Evolutionary conservation across 768 basidiomycete genomes (phyloP).

Genomic region (Epithele typhae): DNA sequence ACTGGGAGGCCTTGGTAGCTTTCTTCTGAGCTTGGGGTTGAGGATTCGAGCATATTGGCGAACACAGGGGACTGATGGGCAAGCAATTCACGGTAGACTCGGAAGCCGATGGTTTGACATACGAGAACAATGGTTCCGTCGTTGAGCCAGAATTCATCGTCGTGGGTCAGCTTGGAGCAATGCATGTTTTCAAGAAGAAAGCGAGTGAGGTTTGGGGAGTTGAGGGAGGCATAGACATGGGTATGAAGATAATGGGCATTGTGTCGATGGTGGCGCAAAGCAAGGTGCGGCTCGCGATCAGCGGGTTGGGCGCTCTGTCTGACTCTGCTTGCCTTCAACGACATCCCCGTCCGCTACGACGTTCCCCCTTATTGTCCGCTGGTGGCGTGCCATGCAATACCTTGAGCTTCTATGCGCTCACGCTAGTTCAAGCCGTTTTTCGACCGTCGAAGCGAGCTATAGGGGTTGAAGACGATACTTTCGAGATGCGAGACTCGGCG

Average conservation of each 20-base stretch:
- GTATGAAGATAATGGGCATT: not conserved
- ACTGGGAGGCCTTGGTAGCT: not conserved
- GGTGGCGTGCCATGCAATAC: no score
- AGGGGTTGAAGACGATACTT: no score
- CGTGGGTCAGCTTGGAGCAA: not conserved
- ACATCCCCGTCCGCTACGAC: no score
- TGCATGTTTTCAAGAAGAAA: not conserved
- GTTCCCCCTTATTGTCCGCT: no score
- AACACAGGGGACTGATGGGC: slow-evolving; percentile 21
- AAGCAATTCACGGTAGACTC: slow-evolving; percentile 22
- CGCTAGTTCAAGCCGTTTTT: no score
- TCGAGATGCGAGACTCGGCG: no score
- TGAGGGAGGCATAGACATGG: not conserved
- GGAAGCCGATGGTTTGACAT: slow-evolving; percentile 19
- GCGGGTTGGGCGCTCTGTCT: no score
- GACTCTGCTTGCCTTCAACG: no score
- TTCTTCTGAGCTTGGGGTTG: not conserved
- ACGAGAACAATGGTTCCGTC: slow-evolving; percentile 25
- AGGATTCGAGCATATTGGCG: slow-evolving; percentile 7
- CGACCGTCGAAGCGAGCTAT: no score
- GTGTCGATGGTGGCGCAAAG: not conserved
- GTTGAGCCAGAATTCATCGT: slow-evolving; percentile 21
- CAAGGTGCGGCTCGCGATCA: no score
- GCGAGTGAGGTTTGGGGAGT: not conserved
- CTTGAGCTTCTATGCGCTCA: no score